Conservation (phyloP, 163 green algal genomes). For the Coccomyxa subellipsoidea region DNA sequence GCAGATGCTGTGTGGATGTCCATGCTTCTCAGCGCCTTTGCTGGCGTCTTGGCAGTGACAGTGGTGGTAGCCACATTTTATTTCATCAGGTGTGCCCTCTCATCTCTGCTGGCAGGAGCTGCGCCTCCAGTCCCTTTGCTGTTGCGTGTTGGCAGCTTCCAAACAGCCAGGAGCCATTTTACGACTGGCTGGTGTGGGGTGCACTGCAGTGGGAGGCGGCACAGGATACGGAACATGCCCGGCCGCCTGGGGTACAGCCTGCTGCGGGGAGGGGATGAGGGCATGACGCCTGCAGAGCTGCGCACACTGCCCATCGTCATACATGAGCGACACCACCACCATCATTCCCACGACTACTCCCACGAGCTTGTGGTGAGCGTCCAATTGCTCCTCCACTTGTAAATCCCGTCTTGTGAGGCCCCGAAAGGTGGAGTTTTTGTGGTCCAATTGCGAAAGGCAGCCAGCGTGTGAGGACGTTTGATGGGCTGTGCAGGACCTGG, state of each 20-base stretch:
- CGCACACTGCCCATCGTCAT: conserved; percentile 69
- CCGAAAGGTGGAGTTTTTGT: no score
- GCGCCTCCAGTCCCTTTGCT: background rate
- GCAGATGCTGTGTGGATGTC: conserved; percentile 57
- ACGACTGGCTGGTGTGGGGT: background rate
- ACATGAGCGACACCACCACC: conserved; percentile 36
- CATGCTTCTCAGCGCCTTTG: conserved; percentile 63
- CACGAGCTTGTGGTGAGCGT: background rate
- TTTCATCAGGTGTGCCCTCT: conserved; percentile 44
- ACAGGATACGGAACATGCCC: background rate
- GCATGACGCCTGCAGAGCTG: conserved; percentile 62
- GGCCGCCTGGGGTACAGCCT: conserved; percentile 25
- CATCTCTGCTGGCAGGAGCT: no score
- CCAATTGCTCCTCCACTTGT: no score
- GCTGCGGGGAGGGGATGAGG: conserved; percentile 29
- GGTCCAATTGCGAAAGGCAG: no score
- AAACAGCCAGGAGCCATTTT: background rate
- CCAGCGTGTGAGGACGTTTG: background rate
- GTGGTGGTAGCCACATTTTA: conserved; percentile 77
- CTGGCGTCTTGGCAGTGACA: conserved; percentile 71
- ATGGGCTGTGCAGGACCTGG: conserved; percentile 1
- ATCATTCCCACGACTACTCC: background rate
- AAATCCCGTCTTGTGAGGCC: no score
- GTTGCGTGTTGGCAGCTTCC: background rate
- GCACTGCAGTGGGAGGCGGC: background rate